Evolutionary conservation across 2,329 filamentous ascomycete genomes (phyloP).

Genomic region (Sporothrix pseudoabietina): DNA sequence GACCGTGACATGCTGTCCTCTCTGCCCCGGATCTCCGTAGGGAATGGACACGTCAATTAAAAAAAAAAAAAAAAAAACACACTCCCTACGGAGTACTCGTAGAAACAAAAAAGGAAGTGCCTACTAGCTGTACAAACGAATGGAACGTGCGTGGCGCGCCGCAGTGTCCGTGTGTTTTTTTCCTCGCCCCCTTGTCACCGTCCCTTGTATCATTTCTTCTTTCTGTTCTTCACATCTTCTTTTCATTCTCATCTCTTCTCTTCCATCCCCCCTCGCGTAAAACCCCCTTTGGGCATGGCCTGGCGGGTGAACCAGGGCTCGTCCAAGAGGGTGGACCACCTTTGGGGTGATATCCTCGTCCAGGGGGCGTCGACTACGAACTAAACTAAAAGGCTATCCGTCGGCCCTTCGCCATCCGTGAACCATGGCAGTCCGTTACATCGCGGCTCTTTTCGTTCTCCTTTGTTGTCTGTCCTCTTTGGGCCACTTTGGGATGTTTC

Average conservation of each 20-base stretch:
- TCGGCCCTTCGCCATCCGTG: background rate
- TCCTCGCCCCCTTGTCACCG: background rate
- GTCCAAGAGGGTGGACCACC: background rate
- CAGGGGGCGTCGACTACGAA: background rate
- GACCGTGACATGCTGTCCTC: conserved; percentile 14
- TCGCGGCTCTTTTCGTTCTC: background rate
- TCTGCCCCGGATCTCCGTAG: conserved; percentile 22
- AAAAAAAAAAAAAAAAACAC: background rate
- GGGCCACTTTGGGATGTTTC: background rate
- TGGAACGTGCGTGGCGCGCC: conserved; percentile 12
- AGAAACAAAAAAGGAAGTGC: background rate
- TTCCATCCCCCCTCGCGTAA: background rate
- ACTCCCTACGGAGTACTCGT: no score
- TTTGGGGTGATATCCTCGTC: background rate
- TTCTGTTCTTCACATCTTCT: background rate
- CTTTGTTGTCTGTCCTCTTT: no score
- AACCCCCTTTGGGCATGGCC: background rate
- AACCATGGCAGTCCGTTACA: background rate
- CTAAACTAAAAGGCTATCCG: background rate
- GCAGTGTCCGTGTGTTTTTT: conserved; percentile 9
- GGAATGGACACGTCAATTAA: background rate
- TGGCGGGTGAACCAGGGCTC: conserved; percentile 20
- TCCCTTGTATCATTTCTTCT: background rate
- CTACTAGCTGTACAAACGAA: conserved; percentile 10
- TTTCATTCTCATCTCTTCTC: background rate